Percentiles rank a stretch among this genome's conserved stretches.
Conservation (phyloP, 176 grass and related monocot genomes). For the Oryza coarctata region DNA sequence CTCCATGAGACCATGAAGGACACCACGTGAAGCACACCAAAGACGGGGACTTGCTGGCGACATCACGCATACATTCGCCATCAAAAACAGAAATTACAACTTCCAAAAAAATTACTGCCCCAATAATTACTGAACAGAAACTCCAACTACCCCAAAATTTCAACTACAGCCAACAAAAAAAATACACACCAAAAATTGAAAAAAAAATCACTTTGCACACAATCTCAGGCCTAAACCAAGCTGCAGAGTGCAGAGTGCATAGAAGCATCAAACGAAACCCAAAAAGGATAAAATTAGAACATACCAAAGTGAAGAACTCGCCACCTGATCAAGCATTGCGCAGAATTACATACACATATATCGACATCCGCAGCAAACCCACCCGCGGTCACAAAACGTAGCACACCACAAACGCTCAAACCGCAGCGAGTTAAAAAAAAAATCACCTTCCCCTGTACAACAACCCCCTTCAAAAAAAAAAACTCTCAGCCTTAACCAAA, state of each 20-base stretch:
- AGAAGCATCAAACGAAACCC: background rate
- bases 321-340: background rate
- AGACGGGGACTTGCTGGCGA: background rate
- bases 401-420: background rate
- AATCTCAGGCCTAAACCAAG: background rate
- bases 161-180: background rate
- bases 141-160: background rate
- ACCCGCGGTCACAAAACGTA: background rate
- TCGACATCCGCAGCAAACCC: background rate
- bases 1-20: background rate
- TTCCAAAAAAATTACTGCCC: background rate
- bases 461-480: background rate
- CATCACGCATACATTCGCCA: background rate
- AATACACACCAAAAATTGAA: background rate
- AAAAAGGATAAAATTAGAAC: background rate
- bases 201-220: background rate
- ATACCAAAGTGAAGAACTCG: background rate
- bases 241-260: no score
- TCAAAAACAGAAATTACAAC: background rate
- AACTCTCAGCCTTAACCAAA: background rate
- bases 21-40: background rate
- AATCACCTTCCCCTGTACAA: background rate
- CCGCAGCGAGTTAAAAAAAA: background rate
- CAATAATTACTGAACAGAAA: background rate
- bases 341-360: background rate